Base-by-base conservation (phyloP, 352 stramenopile genomes). In the Phytophthora agathidicida region DNA sequence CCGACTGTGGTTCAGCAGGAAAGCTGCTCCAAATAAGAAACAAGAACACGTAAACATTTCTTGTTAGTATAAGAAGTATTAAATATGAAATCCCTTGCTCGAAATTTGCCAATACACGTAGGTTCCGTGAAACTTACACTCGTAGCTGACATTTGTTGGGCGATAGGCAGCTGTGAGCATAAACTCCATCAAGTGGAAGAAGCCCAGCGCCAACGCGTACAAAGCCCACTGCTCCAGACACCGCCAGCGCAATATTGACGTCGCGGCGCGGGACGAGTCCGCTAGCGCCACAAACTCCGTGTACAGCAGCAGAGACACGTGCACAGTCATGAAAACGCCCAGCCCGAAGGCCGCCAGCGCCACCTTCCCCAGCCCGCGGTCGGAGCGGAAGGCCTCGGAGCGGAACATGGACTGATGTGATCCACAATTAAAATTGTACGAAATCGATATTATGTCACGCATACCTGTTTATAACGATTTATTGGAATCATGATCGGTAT, bases 1-100 rank as follows among this genome's bases (percentile, higher is more conserved):
- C 26, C 74, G 73, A 74, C 86, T 96, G 62, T 98, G 91, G 59
- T 98, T 96, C 14, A 98, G 57, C 30, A 97, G 71, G 61, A 96
- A 97, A 2, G 90, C 83, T 91, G 45, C 54, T 31, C 7, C 10
- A 62, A 27, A 47, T 7, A 41, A 24, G 19, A 7, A 43, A 48
- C 42, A n/a, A 45, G 8, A 45, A 19, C 36, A 48, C 19, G 24
- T 45, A 41, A 53, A 47, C 27, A 48, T 19, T 1, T n/a, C n/a
- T n/a, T n/a, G n/a, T n/a, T n/a, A n/a, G n/a, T n/a, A n/a, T n/a
- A n/a, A n/a, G n/a, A n/a, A n/a, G n/a, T n/a, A n/a, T n/a, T n/a
- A n/a, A n/a, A n/a, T n/a, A n/a, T n/a, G n/a, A n/a, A n/a, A n/a
- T n/a, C n/a, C n/a, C n/a, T n/a, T n/a, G n/a, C n/a, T n/a, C n/a